Evolutionary conservation across 495 filamentous ascomycete genomes (phyloP), one percentile per base, ranked within the genome.

Genomic region (Penicillium arizonense): DNA sequence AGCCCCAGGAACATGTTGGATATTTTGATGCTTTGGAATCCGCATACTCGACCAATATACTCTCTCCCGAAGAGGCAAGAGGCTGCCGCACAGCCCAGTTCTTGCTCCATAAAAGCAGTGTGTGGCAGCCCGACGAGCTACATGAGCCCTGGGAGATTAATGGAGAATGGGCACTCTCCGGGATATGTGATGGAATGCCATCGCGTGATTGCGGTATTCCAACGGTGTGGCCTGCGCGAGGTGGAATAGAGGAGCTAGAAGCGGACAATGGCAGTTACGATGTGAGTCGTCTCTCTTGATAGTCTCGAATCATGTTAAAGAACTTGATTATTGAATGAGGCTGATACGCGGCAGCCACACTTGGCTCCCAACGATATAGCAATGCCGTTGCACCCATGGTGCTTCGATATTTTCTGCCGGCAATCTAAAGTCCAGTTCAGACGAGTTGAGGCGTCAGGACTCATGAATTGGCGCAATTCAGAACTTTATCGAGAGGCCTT

Each of bases 341-440:
- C 44, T 54, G 6, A 53, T 36, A 3, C 18, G 23, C 2, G 1
- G 18, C 34, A 55, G 53, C 14, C 42, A 38, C 9, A 40, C 10
- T 21, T 11, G 8, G 4, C 1, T 16, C 23, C 32, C 37, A 36
- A 56, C 30, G 51, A 40, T 5, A 24, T 50, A 24, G 58, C 58
- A 6, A 56, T 71, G 62, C 70, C 68, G 1, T 68, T 73, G 35
- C 68, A 73, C 44, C 68, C 70, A 3, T 61, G 64, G 45, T 70
- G 68, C 50, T 67, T 73, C 34, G 68, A 71, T 34, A 65, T 69
- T 13, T 70, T 63, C 39, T 57, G 42, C 11, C 58, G 55, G 4
- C 53, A 64, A 28, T 65, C 64, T 21, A 55, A 55, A 39, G 4
- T 16, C 9, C 54, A 52, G 3, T 56, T 69, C 14, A 44, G 55